phyloP scores from a whole-genome alignment of 164 flowering plant genomes.

The Piper longum region DNA sequence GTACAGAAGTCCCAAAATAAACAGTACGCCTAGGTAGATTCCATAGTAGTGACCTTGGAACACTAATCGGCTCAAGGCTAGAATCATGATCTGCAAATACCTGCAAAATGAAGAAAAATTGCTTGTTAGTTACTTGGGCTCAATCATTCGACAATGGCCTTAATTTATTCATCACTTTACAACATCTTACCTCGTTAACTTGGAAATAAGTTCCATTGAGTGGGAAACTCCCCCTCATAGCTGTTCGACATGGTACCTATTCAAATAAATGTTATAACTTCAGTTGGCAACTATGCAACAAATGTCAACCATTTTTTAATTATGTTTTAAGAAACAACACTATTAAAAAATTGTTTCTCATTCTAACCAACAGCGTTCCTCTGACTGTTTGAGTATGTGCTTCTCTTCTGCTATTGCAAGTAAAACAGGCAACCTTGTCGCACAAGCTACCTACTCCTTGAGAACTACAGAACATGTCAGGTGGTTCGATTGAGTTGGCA shows the following conservation, averaged over 20 bases:
- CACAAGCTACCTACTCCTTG: conserved; percentile 38
- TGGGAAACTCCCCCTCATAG: conserved; percentile 92
- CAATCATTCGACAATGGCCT: neutral
- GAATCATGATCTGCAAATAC: conserved; percentile 94
- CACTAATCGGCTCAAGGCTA: conserved; percentile 65
- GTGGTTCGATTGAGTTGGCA: conserved; percentile 57
- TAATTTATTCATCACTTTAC: neutral
- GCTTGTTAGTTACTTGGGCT: neutral
- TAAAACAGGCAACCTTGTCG: conserved; percentile 40
- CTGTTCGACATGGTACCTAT: conserved; percentile 86
- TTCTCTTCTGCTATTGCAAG: conserved; percentile 66
- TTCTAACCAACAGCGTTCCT: conserved; percentile 68
- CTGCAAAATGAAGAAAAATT: conserved; percentile 22
- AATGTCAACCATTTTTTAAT: neutral
- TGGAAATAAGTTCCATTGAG: conserved; percentile 97
- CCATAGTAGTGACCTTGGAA: conserved; percentile 79
- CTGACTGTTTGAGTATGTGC: conserved; percentile 54
- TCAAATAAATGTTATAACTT: conserved; percentile 3
- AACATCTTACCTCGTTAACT: conserved; percentile 75
- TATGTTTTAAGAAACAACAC: neutral
- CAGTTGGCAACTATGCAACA: neutral
- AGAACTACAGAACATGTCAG: conserved; percentile 35
- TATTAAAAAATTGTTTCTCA: neutral
- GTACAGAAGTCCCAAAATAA: conserved; percentile 73
- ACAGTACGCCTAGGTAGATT: conserved; percentile 71